Base-by-base conservation (phyloP, 2,329 filamentous ascomycete species). In the Apiospora aurea region DNA sequence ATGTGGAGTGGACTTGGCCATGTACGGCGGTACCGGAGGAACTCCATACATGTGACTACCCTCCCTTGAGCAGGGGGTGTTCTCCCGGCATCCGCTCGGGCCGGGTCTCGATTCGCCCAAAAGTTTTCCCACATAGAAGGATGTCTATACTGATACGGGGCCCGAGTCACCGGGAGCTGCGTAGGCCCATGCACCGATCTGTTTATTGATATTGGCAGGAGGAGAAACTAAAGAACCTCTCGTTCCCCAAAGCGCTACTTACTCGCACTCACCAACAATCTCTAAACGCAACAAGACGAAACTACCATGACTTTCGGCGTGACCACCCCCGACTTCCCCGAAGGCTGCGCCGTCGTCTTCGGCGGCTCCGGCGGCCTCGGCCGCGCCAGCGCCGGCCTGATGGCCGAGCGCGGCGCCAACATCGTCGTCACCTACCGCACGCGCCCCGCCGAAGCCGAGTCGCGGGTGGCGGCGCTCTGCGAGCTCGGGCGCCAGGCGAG, bases 291-390 rank as follows among this genome's bases (percentile, higher is more conserved):
- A 5, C 34, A 5, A 38, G 34, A 8, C 7, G 34, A 38, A 38
- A 10, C 24, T 14, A 69, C 70, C 29, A 71, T 71, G 64, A 14
- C 70, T 61, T 71, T 71, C 34, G 70, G 70, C 53, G 64, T 71
- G 47, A 71, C 70, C 46, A 26, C 34, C 47, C 34, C 70, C 47
- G 70, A 71, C 10, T 71, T 61, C 13, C n/a, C 64, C 64, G 70
- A 71, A 47, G 70, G 70, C 64, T 71, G 70, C 70, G 70, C 70
- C 70, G 66, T 71, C 41, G 34, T 71, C 44, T 71, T 71, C 38
- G 70, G 70, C 38, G 70, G 70, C 70, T 57, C 70, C 3, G 70
- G 70, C 38, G 70, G 70, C 49, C 70, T 71, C 66, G 70, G 70
- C 21, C 70, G 70, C 47, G 70, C 70, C 26, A 71, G 70, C 66